These are phyloP conservation scores for Sutorius eximius DNA, from an alignment of 1,284 basidiomycete species.

Conservation along the genomic window DNA sequence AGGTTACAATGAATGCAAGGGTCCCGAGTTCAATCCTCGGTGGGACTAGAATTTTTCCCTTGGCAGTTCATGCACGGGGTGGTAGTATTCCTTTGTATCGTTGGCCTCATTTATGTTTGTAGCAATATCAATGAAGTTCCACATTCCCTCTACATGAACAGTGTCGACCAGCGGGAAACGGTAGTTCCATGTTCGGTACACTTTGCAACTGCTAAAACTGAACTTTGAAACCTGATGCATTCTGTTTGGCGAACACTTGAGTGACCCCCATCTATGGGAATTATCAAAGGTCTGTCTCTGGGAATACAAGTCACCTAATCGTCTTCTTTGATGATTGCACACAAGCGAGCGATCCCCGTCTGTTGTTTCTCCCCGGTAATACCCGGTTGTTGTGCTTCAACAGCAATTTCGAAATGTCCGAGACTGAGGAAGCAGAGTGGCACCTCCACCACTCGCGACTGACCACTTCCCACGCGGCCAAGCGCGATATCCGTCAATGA, in stretches of 20 bases:
- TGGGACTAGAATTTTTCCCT: slow-evolving; percentile 34
- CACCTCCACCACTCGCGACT: slow-evolving; percentile 52
- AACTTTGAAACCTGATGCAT: background rate
- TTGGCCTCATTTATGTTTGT: background rate
- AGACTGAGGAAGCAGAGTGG: slow-evolving; percentile 74
- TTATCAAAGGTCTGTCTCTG: background rate
- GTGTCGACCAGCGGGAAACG: too few relatives aligned
- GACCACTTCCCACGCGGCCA: slow-evolving; percentile 54
- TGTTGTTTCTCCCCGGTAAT: slow-evolving; percentile 11
- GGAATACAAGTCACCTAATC: slow-evolving; percentile 4
- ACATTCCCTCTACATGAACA: too few relatives aligned
- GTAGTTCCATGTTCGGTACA: background rate
- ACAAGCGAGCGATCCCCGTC: slow-evolving; percentile 25
- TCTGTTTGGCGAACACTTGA: background rate
- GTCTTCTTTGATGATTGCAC: slow-evolving; percentile 16
- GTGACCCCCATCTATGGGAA: background rate
- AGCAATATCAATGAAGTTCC: background rate
- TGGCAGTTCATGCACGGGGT: too few relatives aligned
- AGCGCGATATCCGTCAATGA: slow-evolving; percentile 57
- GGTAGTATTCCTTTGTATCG: too few relatives aligned
- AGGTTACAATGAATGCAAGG: slow-evolving; percentile 40
- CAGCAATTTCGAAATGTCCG: slow-evolving; percentile 70
- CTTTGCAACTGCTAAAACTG: background rate
- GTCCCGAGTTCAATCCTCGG: slow-evolving; percentile 42
- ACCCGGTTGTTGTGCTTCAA: slow-evolving; percentile 42